Percentiles rank a stretch among this genome's conserved stretches.
Conservation (phyloP, 108 stramenopile genomes). For the Nannochloropsis oceanica region DNA sequence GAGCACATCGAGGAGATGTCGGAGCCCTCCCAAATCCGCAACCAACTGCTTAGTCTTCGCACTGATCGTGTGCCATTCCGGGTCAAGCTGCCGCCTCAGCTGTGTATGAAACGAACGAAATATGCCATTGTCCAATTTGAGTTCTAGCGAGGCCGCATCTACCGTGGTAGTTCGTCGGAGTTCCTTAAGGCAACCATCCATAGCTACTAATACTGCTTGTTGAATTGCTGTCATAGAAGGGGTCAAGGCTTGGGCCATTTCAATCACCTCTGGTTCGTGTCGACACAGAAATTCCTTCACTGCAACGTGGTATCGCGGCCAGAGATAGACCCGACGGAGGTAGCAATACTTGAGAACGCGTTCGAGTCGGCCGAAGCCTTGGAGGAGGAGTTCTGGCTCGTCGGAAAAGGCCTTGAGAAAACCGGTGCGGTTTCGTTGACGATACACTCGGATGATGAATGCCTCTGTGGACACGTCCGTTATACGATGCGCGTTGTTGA, state of each 20-base stretch:
- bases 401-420: slow-evolving; percentile 91
- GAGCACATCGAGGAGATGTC: slow-evolving; percentile 71
- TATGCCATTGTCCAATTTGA: slow-evolving; percentile 74
- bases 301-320: slow-evolving; percentile 76
- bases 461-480: slow-evolving; percentile 79
- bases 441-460: slow-evolving; percentile 82
- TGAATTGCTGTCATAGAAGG: slow-evolving; percentile 70
- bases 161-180: slow-evolving; percentile 32
- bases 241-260: slow-evolving; percentile 65
- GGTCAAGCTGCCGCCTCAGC: slow-evolving; percentile 71
- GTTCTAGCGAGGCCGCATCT: slow-evolving; percentile 11
- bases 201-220: slow-evolving; percentile 57
- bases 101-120: slow-evolving; percentile 64
- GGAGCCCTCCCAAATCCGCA: slow-evolving; percentile 59
- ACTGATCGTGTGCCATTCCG: slow-evolving; percentile 80
- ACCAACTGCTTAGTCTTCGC: slow-evolving; percentile 70
- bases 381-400: slow-evolving; percentile 55
- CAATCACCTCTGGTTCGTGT: slow-evolving; percentile 57
- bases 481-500: slow-evolving; percentile 77
- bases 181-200: slow-evolving; percentile 71
- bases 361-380: slow-evolving; percentile 75
- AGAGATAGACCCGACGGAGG: slow-evolving; percentile 62
- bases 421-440: slow-evolving; percentile 51
- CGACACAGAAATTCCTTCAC: slow-evolving; percentile 60
- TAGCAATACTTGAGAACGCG: slow-evolving; percentile 61